A percentile compares a stretch with the other conserved stretches of the same genome.
Evolutionary conservation across 2,329 filamentous ascomycete genomes (phyloP).

Genomic region (Alternaria novae-zelandiae): DNA sequence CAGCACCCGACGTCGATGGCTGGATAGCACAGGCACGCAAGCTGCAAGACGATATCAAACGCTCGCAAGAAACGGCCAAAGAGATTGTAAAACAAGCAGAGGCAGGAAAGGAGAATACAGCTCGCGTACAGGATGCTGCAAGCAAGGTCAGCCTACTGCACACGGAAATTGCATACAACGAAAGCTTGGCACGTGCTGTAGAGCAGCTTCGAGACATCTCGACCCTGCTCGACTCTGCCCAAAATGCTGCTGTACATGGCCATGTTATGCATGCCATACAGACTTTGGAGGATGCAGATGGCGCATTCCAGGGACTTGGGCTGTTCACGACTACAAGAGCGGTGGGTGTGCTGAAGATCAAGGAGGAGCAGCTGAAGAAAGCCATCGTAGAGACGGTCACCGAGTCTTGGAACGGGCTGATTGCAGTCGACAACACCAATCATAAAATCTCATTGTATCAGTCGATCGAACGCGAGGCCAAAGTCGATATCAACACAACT

Average conservation of each 20-base stretch:
- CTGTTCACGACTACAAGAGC: slow-evolving; percentile 67
- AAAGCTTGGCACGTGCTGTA: slow-evolving; percentile 58
- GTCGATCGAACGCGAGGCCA: slow-evolving; percentile 47
- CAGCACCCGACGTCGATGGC: slow-evolving; percentile 77
- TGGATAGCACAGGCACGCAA: slow-evolving; percentile 87
- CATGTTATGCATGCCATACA: slow-evolving; percentile 57
- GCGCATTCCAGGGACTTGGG: slow-evolving; percentile 65
- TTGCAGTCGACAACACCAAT: slow-evolving; percentile 66
- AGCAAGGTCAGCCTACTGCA: slow-evolving; percentile 63
- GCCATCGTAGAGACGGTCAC: slow-evolving; percentile 71
- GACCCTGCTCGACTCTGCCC: slow-evolving; percentile 55
- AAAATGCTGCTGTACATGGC: slow-evolving; percentile 53
- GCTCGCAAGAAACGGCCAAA: slow-evolving; percentile 77
- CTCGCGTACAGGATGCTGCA: slow-evolving; percentile 66
- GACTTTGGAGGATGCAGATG: slow-evolving; percentile 57
- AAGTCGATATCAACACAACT: slow-evolving; percentile 41
- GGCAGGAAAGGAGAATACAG: slow-evolving; percentile 67
- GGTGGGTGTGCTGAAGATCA: slow-evolving; percentile 68
- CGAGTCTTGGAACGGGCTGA: slow-evolving; percentile 72
- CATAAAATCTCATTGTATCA: slow-evolving; percentile 64
- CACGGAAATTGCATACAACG: slow-evolving; percentile 66
- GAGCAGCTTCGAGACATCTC: slow-evolving; percentile 60
- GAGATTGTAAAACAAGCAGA: slow-evolving; percentile 82
- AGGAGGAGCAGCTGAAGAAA: slow-evolving; percentile 70
- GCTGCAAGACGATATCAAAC: slow-evolving; percentile 83